Conservation (phyloP, 1,139 yeast genomes). For the Yamadazyma buinensis region DNA sequence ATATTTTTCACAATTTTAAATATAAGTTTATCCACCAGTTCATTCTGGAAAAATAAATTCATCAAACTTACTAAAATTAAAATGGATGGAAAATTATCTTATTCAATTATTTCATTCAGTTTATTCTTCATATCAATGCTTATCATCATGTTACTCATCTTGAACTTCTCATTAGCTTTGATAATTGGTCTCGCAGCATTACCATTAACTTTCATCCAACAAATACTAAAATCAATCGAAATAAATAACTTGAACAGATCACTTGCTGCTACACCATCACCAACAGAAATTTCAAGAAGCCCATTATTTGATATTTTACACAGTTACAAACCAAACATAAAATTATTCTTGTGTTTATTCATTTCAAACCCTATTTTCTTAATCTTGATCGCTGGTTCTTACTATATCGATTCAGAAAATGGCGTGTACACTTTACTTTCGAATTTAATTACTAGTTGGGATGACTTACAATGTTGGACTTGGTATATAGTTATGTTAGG, state of each 20-base stretch:
- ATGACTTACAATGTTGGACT: slow-evolving; percentile 77
- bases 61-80: slow-evolving; percentile 1
- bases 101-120: slow-evolving; percentile 36
- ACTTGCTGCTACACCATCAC: neutral
- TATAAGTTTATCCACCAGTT: slow-evolving; percentile 17
- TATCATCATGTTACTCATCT: slow-evolving; percentile 70
- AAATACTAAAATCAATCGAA: slow-evolving; percentile 24
- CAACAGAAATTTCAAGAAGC: neutral
- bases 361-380: slow-evolving; percentile 56
- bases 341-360: slow-evolving; percentile 34
- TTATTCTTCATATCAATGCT: slow-evolving; percentile 64
- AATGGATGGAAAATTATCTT: slow-evolving; percentile 21
- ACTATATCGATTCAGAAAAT: slow-evolving; percentile 23
- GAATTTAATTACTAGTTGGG: slow-evolving; percentile 62
- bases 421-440: slow-evolving; percentile 38
- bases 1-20: slow-evolving; percentile 17
- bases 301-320: slow-evolving; percentile 12
- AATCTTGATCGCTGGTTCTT: slow-evolving; percentile 29
- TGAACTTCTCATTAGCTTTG: slow-evolving; percentile 81
- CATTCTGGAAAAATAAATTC: slow-evolving; percentile 14
- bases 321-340: slow-evolving; percentile 16
- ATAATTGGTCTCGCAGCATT: slow-evolving; percentile 62
- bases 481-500: slow-evolving; percentile 73
- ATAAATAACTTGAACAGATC: neutral
- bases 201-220: slow-evolving; percentile 67